Evolutionary conservation across 2,329 filamentous ascomycete species (phyloP).

Genomic region (Pezicula carpinea): DNA sequence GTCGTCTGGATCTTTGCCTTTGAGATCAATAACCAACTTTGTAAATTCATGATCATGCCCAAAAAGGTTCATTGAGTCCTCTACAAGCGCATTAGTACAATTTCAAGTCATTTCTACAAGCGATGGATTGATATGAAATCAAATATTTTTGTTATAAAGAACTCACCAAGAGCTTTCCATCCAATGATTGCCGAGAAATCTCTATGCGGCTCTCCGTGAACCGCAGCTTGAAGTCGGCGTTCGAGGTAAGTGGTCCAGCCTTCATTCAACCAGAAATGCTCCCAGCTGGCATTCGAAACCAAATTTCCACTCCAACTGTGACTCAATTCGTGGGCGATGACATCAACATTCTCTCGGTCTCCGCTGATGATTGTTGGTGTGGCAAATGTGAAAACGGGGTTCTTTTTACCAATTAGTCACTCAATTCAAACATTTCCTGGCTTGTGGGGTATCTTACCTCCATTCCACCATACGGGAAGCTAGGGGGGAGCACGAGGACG

Average conservation of each 20-base stretch:
- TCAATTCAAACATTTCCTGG: not conserved
- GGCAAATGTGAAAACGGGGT: slow-evolving; percentile 91
- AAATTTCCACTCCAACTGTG: slow-evolving; percentile 87
- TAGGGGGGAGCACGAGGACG: slow-evolving; percentile 81
- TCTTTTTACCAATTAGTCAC: slow-evolving; percentile 49
- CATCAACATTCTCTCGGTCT: slow-evolving; percentile 86
- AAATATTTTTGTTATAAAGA: too few relatives aligned
- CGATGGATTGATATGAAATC: too few relatives aligned
- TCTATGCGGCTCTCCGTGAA: slow-evolving; percentile 81
- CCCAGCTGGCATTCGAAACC: slow-evolving; percentile 74
- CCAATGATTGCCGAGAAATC: slow-evolving; percentile 96
- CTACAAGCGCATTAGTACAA: slow-evolving; percentile 28
- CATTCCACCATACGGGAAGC: slow-evolving; percentile 77
- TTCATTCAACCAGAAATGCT: slow-evolving; percentile 72
- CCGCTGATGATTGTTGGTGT: slow-evolving; percentile 93
- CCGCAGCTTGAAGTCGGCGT: slow-evolving; percentile 69
- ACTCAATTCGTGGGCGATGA: slow-evolving; percentile 82
- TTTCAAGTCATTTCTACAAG: too few relatives aligned
- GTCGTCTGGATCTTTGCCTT: slow-evolving; percentile 91
- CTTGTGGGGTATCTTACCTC: not conserved
- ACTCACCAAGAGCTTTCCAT: slow-evolving; percentile 64
- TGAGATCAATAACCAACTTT: slow-evolving; percentile 80
- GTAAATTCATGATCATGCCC: slow-evolving; percentile 89
- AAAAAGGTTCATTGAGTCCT: slow-evolving; percentile 73
- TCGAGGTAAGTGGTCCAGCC: slow-evolving; percentile 97